Evolutionary conservation across 371 early-diverging fungal genomes (phyloP), one percentile per base, ranked within the genome.

Genomic region (Saksenaea vasiformis): DNA sequence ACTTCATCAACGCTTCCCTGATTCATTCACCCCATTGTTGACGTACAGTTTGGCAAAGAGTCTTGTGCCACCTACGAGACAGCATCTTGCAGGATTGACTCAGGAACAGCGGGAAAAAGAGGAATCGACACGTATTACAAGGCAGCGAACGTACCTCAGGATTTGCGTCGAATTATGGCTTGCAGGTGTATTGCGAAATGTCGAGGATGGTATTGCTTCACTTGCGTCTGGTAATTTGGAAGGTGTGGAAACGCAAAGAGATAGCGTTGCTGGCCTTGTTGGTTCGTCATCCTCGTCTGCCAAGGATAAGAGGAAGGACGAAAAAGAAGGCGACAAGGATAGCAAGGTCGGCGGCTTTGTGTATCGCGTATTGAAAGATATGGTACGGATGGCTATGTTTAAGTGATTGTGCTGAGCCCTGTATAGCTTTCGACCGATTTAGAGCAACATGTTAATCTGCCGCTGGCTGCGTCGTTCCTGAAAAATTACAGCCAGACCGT

Each of bases 1-100:
- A 1, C 73, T 97, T n/a, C 97, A 98, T 71, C 91, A 91, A 69
- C 86, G 98, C 9, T 97, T 95, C 76, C 88, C 92, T 0, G 88
- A 87, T 38, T 83, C 87, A 8, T 97, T 97, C 65, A 88, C 92
- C 0, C 75, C 83, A 1, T 70, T 87, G 35, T 73, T 97, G 39
- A 84, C 90, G 0, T 75, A 83, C 24, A 79, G 79, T 10, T 58
- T 95, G 15, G 71, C 82, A 4, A 90, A 88, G 66, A 65, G 59
- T 0, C 73, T 92, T 17, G 68, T 76, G 28, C 78, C 82, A 22
- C 82, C 87, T 4, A 70, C 71, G 13, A 74, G 83, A 55, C 78
- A 86, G 54, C 79, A 87, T 15, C 77, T 89, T 10, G 76, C 80
- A 28, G 72, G 84, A 31, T 60, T 91, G 38, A 77, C 85, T 11